A percentile compares a stretch with the other conserved stretches of the same genome.
Conservation (phyloP, 2,329 filamentous ascomycete genomes). For the Pestalotiopsis fici region DNA sequence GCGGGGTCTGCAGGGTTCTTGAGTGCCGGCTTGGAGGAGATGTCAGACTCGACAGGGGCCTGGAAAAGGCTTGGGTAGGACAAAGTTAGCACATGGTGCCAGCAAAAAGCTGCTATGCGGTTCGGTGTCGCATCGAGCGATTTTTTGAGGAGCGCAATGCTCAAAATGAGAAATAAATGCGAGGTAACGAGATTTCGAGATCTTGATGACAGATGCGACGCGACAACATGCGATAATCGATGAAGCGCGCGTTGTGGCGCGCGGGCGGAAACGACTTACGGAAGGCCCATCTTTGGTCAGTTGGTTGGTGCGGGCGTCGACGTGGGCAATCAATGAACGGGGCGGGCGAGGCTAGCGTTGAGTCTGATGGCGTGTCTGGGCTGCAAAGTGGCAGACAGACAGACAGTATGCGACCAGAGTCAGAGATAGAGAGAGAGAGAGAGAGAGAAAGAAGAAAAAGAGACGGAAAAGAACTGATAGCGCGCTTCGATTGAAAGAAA, state of each 20-base stretch:
- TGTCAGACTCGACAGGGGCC: slow-evolving; percentile 45
- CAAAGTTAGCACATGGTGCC: not conserved
- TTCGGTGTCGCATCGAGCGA: not conserved
- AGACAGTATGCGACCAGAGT: not conserved
- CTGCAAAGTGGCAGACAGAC: not conserved
- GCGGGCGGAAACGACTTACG: slow-evolving; percentile 11
- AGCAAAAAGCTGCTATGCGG: not conserved
- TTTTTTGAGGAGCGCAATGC: not conserved
- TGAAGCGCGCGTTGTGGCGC: not conserved
- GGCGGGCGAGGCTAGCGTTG: not conserved
- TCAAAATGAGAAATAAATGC: not conserved
- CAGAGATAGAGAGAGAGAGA: not conserved
- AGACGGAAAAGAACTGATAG: not conserved
- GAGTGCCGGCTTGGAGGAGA: slow-evolving; percentile 34
- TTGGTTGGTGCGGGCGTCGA: slow-evolving; percentile 1
- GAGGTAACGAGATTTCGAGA: not conserved
- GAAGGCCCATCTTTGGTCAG: slow-evolving; percentile 10
- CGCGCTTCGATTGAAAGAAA: not conserved
- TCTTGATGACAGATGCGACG: not conserved
- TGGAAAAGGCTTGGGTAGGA: slow-evolving; percentile 41
- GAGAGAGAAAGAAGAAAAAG: too few species aligned
- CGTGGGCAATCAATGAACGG: not conserved
- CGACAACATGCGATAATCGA: not conserved
- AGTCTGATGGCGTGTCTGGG: not conserved
- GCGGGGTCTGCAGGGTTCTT: slow-evolving; percentile 26